Evolutionary conservation across 2,329 filamentous ascomycete species (phyloP).

Genomic region (Decorospora gaudefroyi): DNA sequence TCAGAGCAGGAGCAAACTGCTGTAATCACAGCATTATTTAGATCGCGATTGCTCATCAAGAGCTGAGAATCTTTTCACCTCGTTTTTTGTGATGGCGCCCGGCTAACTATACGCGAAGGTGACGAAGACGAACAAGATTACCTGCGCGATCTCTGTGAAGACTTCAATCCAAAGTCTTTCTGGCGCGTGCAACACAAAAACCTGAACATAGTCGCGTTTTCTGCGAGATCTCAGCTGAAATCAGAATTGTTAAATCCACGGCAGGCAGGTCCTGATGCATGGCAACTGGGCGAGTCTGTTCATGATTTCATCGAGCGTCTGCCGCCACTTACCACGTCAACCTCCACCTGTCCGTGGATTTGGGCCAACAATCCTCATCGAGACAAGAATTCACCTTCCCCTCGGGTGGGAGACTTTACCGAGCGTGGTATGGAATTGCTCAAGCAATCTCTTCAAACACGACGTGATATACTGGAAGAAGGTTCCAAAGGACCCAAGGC

Average conservation of each 20-base stretch:
- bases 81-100: neutral
- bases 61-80: no score
- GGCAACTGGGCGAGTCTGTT: slow-evolving; percentile 67
- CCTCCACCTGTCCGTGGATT: slow-evolving; percentile 66
- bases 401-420: slow-evolving; percentile 57
- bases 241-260: slow-evolving; percentile 58
- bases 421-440: slow-evolving; percentile 61
- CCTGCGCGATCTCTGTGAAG: slow-evolving; percentile 24
- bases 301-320: slow-evolving; percentile 69
- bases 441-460: slow-evolving; percentile 53
- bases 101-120: slow-evolving; percentile 27
- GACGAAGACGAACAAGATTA: slow-evolving; percentile 35
- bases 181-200: slow-evolving; percentile 30
- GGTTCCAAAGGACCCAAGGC: slow-evolving; percentile 54
- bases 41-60: no score
- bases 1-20: neutral
- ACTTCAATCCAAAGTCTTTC: slow-evolving; percentile 20
- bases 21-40: neutral
- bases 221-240: slow-evolving; percentile 7
- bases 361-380: slow-evolving; percentile 69
- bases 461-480: slow-evolving; percentile 57
- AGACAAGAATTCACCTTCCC: slow-evolving; percentile 30
- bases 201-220: slow-evolving; percentile 30
- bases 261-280: slow-evolving; percentile 57
- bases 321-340: slow-evolving; percentile 63